phyloP scores from a whole-genome alignment of 208 protist genomes.

The Phytomonas serpens region DNA sequence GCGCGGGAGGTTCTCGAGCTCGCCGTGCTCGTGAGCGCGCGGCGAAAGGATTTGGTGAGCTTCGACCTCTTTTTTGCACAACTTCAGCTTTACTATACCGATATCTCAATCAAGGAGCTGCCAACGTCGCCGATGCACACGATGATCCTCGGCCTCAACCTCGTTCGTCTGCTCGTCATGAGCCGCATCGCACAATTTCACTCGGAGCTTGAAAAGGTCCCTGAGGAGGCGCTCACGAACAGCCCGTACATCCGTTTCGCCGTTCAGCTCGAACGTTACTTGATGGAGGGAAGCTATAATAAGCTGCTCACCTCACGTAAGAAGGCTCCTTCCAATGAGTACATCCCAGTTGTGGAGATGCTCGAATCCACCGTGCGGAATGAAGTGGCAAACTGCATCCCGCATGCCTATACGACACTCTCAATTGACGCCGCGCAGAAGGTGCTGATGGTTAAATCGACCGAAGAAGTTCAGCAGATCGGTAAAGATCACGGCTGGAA shows the following conservation, averaged over 20 bases:
- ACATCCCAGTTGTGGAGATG: conserved; percentile 85
- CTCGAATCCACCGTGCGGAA: conserved; percentile 83
- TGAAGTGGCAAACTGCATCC: conserved; percentile 87
- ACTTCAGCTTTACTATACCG: conserved; percentile 86
- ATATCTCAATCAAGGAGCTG: conserved; percentile 53
- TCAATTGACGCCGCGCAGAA: conserved; percentile 71
- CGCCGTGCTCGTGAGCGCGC: conserved; percentile 69
- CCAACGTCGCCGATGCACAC: conserved; percentile 59
- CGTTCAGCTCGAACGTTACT: conserved; percentile 80
- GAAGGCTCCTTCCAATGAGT: conserved; percentile 87
- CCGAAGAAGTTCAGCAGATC: conserved; percentile 60
- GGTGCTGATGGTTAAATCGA: conserved; percentile 78
- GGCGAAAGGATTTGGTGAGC: conserved; percentile 58
- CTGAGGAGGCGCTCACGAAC: conserved; percentile 50
- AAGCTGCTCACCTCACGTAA: conserved; percentile 80
- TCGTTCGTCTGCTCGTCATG: conserved; percentile 79
- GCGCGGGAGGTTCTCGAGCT: conserved; percentile 82
- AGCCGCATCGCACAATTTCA: conserved; percentile 90
- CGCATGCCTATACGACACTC: conserved; percentile 72
- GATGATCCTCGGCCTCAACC: conserved; percentile 85
- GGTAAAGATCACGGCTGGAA: conserved; percentile 51
- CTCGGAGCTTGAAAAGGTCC: conserved; percentile 89
- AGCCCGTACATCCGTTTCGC: conserved; percentile 81
- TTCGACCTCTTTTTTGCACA: conserved; percentile 86
- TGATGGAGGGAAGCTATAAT: conserved; percentile 93